Evolutionary conservation across 345 rosid genomes (phyloP).

Genomic region (Crucihimalaya himalaica): DNA sequence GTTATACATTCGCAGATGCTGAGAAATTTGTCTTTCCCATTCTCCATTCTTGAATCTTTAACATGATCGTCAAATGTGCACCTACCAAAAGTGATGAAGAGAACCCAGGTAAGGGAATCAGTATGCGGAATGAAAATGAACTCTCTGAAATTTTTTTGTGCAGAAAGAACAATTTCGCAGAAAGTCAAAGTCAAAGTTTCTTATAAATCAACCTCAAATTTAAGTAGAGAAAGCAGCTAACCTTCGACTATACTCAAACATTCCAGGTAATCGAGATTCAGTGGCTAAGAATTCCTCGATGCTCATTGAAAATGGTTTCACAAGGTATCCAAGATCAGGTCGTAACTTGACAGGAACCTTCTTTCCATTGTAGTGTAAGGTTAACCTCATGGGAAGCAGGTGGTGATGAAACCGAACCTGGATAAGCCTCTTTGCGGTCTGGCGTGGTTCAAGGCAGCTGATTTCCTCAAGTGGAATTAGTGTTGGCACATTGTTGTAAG

Average conservation of each 20-base stretch:
- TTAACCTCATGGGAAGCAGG: conserved; percentile 76
- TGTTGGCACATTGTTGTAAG: conserved; percentile 55
- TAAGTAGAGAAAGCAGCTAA: conserved; percentile 37
- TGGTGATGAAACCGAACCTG: conserved; percentile 92
- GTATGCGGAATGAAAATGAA: background rate
- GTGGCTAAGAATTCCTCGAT: conserved; percentile 53
- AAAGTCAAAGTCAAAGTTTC: background rate
- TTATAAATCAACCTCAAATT: background rate
- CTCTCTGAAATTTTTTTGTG: background rate
- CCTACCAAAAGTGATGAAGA: conserved; percentile 44
- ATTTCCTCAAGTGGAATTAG: conserved; percentile 74
- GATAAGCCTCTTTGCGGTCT: conserved; percentile 55
- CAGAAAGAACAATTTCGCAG: background rate
- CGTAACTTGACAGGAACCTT: conserved; percentile 75
- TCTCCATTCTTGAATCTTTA: conserved; percentile 55
- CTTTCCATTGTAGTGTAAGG: conserved; percentile 55
- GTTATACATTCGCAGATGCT: conserved; percentile 72
- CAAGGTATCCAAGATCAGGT: conserved; percentile 96
- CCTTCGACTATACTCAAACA: conserved; percentile 91
- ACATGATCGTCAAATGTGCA: conserved; percentile 74
- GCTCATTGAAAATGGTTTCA: conserved; percentile 76
- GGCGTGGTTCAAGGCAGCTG: conserved; percentile 64
- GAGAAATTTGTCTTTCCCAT: conserved; percentile 64
- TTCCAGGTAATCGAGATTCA: conserved; percentile 80
- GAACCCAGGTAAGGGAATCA: background rate